Percentiles rank a stretch among this genome's conserved stretches.
Conservation (phyloP, 306 rosid genomes). For the Pyrus betulifolia region DNA sequence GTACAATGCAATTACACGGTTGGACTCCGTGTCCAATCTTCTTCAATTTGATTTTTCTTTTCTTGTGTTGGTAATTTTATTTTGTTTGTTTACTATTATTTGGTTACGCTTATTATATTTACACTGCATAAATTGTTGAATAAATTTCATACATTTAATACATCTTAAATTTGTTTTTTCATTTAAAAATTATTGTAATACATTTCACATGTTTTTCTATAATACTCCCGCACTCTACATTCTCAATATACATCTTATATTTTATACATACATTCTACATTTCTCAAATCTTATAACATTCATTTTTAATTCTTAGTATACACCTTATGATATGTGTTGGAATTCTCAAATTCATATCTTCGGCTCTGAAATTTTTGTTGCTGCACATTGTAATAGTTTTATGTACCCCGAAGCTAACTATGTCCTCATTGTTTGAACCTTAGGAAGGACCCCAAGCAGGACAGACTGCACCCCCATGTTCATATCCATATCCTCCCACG, state of each 20-base stretch:
- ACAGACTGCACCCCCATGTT: slow-evolving; percentile 85
- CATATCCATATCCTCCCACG: slow-evolving; percentile 81
- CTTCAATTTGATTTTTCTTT: neutral
- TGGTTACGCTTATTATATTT: neutral
- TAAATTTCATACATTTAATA: too few relatives aligned
- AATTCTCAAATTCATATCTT: neutral
- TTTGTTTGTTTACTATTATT: neutral
- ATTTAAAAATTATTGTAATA: too few relatives aligned
- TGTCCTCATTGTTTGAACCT: slow-evolving; percentile 21
- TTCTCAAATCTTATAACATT: neutral
- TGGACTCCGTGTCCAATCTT: neutral
- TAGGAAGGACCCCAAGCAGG: slow-evolving; percentile 97
- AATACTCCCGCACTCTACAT: too few relatives aligned
- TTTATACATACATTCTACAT: accelerated
- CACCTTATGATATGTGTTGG: too few relatives aligned
- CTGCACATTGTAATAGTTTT: slow-evolving; percentile 1
- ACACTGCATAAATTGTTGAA: accelerated
- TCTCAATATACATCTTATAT: too few relatives aligned
- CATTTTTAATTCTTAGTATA: too few relatives aligned
- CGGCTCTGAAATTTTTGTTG: neutral
- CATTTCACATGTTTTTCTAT: too few relatives aligned
- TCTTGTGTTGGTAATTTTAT: neutral
- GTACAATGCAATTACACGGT: neutral
- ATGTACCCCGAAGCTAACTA: neutral
- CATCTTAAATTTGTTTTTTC: accelerated